phyloP scores from a whole-genome alignment of 169 alveolate genomes.

The Eimeria necatrix region DNA sequence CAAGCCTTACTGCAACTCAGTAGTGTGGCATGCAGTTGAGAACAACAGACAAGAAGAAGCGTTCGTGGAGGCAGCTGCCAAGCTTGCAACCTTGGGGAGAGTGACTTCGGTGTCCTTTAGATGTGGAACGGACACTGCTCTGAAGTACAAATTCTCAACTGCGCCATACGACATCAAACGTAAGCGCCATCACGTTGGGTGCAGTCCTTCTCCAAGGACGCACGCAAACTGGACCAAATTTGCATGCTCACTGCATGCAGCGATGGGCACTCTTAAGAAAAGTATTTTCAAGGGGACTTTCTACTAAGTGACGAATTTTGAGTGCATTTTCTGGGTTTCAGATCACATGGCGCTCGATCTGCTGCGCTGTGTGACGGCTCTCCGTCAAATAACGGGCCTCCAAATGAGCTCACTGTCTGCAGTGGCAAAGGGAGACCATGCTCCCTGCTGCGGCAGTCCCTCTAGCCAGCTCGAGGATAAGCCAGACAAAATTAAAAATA shows the following conservation, averaged over 20 bases:
- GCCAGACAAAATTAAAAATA: constrained; percentile 30
- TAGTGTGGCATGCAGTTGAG: constrained; percentile 82
- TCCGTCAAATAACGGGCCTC: constrained; percentile 75
- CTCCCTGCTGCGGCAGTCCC: constrained; percentile 38
- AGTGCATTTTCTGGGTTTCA: neutral
- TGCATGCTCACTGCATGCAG: no score
- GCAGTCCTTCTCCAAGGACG: neutral
- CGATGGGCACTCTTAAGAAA: no score
- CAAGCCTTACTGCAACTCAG: constrained; percentile 51
- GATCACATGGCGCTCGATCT: constrained; percentile 80
- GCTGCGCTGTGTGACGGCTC: constrained; percentile 74
- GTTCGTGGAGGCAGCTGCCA: constrained; percentile 52
- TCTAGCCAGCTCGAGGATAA: constrained; percentile 6
- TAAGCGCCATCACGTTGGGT: neutral
- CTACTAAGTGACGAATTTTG: no score
- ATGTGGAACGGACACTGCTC: constrained; percentile 72
- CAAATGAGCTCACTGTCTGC: constrained; percentile 60
- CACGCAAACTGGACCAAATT: no score
- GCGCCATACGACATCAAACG: constrained; percentile 64
- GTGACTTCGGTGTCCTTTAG: constrained; percentile 66
- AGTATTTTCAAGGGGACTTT: no score
- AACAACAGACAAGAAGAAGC: constrained; percentile 77
- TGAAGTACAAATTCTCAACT: constrained; percentile 46
- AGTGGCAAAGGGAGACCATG: constrained; percentile 32
- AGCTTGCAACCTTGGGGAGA: constrained; percentile 58